Conservation (phyloP, 257 asterid species). For the Schizonepeta tenuifolia region DNA sequence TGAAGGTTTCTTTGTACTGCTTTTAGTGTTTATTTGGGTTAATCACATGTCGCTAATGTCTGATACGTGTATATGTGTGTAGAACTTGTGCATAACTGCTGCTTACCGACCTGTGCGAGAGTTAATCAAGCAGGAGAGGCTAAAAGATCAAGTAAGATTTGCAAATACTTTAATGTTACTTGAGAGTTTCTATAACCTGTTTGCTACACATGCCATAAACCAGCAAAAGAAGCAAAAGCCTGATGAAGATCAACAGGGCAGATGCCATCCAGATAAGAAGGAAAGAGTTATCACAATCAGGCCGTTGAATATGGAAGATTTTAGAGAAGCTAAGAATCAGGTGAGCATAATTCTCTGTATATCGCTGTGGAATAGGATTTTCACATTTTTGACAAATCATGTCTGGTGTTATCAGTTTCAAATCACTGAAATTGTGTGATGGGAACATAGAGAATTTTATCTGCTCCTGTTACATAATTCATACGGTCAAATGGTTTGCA, state of each 20-base stretch:
- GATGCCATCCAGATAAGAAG: slow-evolving; percentile 35
- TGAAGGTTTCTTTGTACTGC: slow-evolving; percentile 56
- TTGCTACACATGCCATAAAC: slow-evolving; percentile 11
- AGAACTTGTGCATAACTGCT: slow-evolving; percentile 90
- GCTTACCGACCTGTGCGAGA: slow-evolving; percentile 94
- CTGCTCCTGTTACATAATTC: too few relatives aligned
- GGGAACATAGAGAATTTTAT: too few relatives aligned
- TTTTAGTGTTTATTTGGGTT: slow-evolving; percentile 3
- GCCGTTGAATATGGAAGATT: slow-evolving; percentile 74
- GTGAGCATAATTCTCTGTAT: slow-evolving; percentile 28
- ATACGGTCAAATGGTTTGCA: neutral
- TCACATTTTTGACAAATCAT: neutral
- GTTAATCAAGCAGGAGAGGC: slow-evolving; percentile 73
- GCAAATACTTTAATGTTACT: neutral
- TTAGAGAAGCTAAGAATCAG: slow-evolving; percentile 79
- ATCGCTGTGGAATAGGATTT: neutral
- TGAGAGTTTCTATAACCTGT: neutral
- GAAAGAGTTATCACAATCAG: slow-evolving; percentile 64
- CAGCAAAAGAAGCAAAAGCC: slow-evolving; percentile 57
- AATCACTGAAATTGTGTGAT: neutral
- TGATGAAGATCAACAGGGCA: slow-evolving; percentile 38
- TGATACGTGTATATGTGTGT: slow-evolving; percentile 8
- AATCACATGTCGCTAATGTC: neutral
- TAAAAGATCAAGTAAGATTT: slow-evolving; percentile 54
- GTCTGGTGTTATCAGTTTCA: neutral